Conservation (phyloP, 2,329 filamentous ascomycete genomes). For the Triangularia verruculosa region DNA sequence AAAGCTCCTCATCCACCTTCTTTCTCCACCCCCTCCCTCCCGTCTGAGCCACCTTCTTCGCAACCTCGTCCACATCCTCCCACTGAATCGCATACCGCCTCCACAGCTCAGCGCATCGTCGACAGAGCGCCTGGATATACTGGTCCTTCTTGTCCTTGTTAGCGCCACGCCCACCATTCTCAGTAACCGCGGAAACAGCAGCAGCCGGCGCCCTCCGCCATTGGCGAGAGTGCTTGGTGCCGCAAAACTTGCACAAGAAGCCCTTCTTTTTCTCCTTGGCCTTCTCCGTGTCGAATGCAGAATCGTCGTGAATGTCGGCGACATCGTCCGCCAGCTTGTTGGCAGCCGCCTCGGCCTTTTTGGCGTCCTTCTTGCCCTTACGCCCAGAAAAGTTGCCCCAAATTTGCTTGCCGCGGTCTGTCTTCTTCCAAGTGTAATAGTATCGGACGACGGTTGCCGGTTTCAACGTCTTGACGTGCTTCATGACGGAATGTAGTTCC, state of each 20-base stretch:
- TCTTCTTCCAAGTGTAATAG: constrained; percentile 99
- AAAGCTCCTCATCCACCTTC: constrained; percentile 85
- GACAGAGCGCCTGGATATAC: constrained; percentile 78
- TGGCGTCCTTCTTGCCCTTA: constrained; percentile 85
- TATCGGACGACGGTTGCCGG: constrained; percentile 82
- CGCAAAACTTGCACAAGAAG: constrained; percentile 94
- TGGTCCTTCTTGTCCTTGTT: constrained; percentile 75
- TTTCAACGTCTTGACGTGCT: constrained; percentile 79
- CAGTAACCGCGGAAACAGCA: constrained; percentile 65
- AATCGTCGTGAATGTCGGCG: constrained; percentile 89
- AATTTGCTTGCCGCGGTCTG: constrained; percentile 75
- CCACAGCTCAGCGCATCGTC: constrained; percentile 90
- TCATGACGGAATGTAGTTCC: constrained; percentile 77
- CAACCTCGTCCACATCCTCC: constrained; percentile 88
- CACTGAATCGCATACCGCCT: constrained; percentile 93
- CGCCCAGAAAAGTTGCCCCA: constrained; percentile 87
- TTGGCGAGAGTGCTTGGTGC: constrained; percentile 73
- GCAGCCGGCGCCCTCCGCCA: constrained; percentile 88
- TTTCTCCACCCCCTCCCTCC: constrained; percentile 83
- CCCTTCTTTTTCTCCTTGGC: constrained; percentile 72
- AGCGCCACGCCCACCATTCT: constrained; percentile 61
- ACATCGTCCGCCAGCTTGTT: constrained; percentile 87
- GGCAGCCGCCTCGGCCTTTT: constrained; percentile 65
- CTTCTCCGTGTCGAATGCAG: constrained; percentile 89
- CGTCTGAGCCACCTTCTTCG: constrained; percentile 77